Base-by-base conservation (phyloP, 495 filamentous ascomycete species). In the Achaetomiella virescens region DNA sequence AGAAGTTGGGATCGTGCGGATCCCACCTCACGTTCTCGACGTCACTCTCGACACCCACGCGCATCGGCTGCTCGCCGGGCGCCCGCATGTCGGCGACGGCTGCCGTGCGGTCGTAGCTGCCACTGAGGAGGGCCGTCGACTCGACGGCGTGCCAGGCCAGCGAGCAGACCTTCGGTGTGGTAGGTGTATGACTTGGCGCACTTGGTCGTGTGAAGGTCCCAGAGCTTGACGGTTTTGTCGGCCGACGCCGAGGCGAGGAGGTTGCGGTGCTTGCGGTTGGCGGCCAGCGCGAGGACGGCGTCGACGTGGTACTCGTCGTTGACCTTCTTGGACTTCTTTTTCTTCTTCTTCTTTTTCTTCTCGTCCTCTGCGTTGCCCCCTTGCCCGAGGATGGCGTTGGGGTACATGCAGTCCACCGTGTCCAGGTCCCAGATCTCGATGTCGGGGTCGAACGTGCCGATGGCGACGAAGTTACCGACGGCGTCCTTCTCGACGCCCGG, bases 401-500 rank as follows among this genome's bases (percentile, higher is more conserved):
- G 93, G 67, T 95, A 97, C 87, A 99, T 95, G 78, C 85, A 86
- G 74, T 99, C 93, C 40, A 99, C 82, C 1, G 88, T 84, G 66
- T 97, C 93, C 41, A 99, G 77, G 69, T 99, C 89, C 93, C 93
- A 99, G 41, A 99, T 83, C 76, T 99, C 93, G 61, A 99, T 97
- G 66, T 99, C 93, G 2, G 93, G 91, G 63, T 97, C 93, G 79
- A 97, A 95, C 1, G 95, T 97, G 49, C 93, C 93, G 43, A 97
- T 81, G 9, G 95, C 93, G 24, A 95, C 90, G 58, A 92, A 96
- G 73, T 95, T 99, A 6, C 83, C 92, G 38, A 66, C 72, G 18
- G 80, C 70, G 58, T 82, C 78, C 51, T 81, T 81, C 15, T 74
- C 73, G 57, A 81, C 78, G 18, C 68, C 67, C 21, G 74, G 65